Evolutionary conservation across 1,284 basidiomycete species (phyloP), one percentile per base, ranked within the genome.

Genomic region (Apiotrichum siamense): DNA sequence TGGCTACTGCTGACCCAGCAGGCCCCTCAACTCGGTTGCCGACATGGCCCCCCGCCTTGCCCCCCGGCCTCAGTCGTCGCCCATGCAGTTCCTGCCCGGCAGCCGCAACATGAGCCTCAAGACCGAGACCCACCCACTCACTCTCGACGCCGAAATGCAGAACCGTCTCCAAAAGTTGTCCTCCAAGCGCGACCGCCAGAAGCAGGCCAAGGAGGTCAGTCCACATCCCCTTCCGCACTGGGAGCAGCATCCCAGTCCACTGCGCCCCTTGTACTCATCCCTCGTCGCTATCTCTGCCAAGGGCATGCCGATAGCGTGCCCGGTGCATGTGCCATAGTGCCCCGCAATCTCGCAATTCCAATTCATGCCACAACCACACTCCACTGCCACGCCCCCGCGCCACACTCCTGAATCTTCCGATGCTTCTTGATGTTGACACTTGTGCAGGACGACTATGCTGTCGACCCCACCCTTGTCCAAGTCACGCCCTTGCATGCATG

Each of bases 191-290:
- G 55, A 57, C 49, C 24, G 33, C 6, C 49, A 43, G 17, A 57
- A 57, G 55, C 47, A 47, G 18, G 27, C 32, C 17, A 54, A 54
- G 24, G 51, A 57, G 49, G 55, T 57, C 39, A 44, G 55, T 44
- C 21, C 39, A 33, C 24, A 17, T 29, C 13, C 17, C 26, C 40
- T 17, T 27, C 17, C n/a, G 17, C 15, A 15, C 29, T 31, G 29
- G 29, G 29, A 31, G 10, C 29, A 31, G 29, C 29, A 7, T 31
- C 9, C 29, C 7, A 31, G 9, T 31, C 44, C 7, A 17, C 44
- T n/a, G 17, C 13, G 24, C 11, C 31, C 18, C 13, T 15, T 33
- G 24, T 4, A 5, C n/a, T 33, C 4, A 17, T 18, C 17, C 4
- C 18, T 20, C 7, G 18, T 9, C 31, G 12, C 18, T 23, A 13